These are phyloP conservation scores for Huntiella moniliformis DNA, from an alignment of 2,329 filamentous ascomycete genomes.

Conservation along the genomic window DNA sequence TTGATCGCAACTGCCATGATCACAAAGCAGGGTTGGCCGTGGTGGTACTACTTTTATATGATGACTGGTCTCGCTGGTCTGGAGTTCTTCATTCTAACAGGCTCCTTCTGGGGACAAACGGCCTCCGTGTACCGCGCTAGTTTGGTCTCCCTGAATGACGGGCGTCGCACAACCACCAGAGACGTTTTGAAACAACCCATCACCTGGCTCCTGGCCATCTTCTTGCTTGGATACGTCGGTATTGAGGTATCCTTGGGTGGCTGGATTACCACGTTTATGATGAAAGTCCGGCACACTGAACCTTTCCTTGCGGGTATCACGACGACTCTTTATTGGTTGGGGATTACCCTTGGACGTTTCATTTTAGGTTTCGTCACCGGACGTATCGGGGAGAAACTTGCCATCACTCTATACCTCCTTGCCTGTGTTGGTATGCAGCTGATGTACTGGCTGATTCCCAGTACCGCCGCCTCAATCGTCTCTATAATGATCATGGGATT, in stretches of 20 bases:
- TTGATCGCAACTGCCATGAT: slow-evolving; percentile 57
- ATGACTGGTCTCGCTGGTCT: slow-evolving; percentile 42
- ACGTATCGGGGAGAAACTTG: slow-evolving; percentile 49
- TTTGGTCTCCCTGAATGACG: slow-evolving; percentile 15
- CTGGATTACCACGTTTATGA: slow-evolving; percentile 79
- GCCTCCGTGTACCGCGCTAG: slow-evolving; percentile 34
- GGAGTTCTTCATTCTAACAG: slow-evolving; percentile 32
- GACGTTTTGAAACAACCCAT: slow-evolving; percentile 30
- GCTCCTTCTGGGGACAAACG: slow-evolving; percentile 45
- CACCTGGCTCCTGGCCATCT: slow-evolving; percentile 55
- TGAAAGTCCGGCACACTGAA: slow-evolving; percentile 49
- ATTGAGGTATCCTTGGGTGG: slow-evolving; percentile 55
- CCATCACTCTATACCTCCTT: slow-evolving; percentile 43
- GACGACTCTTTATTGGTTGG: slow-evolving; percentile 69
- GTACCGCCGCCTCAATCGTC: slow-evolving; percentile 54
- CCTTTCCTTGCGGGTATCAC: slow-evolving; percentile 57
- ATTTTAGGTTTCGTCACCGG: slow-evolving; percentile 60
- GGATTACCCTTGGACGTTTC: slow-evolving; percentile 56
- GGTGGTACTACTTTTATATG: slow-evolving; percentile 62
- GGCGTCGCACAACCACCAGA: slow-evolving; percentile 27
- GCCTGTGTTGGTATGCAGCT: slow-evolving; percentile 46
- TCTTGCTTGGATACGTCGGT: slow-evolving; percentile 63
- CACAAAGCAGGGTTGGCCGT: slow-evolving; percentile 38
- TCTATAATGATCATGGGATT: slow-evolving; percentile 57
- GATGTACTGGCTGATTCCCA: slow-evolving; percentile 65